Conservation (phyloP, 495 filamentous ascomycete species). For the Neurospora intermedia region DNA sequence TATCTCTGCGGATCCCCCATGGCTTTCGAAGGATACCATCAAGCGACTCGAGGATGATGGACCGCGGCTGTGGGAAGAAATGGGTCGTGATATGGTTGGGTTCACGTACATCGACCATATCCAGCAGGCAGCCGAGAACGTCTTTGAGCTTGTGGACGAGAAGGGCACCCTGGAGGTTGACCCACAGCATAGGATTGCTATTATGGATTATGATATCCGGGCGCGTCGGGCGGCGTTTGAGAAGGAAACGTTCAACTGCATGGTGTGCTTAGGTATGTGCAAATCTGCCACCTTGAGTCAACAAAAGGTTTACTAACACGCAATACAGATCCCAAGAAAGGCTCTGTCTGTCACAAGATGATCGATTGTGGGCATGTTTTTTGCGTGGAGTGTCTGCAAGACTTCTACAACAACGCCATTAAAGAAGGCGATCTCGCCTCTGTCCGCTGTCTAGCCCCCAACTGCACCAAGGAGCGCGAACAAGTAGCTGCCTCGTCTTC, state of each 20-base stretch:
- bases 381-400: conserved; percentile 71
- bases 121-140: conserved; percentile 65
- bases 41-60: conserved; percentile 50
- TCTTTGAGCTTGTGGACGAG: conserved; percentile 57
- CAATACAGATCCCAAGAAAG: conserved; percentile 76
- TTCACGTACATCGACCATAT: conserved; percentile 82
- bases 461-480: conserved; percentile 56
- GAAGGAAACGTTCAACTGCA: conserved; percentile 78
- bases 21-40: conserved; percentile 55
- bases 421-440: conserved; percentile 67
- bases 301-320: conserved; percentile 13
- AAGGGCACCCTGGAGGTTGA: conserved; percentile 43
- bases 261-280: conserved; percentile 61
- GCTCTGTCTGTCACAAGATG: conserved; percentile 65
- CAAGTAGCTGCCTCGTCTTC: conserved; percentile 16
- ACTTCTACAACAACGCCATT: conserved; percentile 83
- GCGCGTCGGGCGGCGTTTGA: conserved; percentile 66
- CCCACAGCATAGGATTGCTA: conserved; percentile 51
- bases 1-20: conserved; percentile 55
- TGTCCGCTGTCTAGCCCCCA: conserved; percentile 66
- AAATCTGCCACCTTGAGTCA: not conserved
- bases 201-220: conserved; percentile 72
- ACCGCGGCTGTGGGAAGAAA: conserved; percentile 66
- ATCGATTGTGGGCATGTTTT: conserved; percentile 82
- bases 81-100: conserved; percentile 63